Conservation (phyloP, 129 eudicot species). For the Sambucus nigra region DNA sequence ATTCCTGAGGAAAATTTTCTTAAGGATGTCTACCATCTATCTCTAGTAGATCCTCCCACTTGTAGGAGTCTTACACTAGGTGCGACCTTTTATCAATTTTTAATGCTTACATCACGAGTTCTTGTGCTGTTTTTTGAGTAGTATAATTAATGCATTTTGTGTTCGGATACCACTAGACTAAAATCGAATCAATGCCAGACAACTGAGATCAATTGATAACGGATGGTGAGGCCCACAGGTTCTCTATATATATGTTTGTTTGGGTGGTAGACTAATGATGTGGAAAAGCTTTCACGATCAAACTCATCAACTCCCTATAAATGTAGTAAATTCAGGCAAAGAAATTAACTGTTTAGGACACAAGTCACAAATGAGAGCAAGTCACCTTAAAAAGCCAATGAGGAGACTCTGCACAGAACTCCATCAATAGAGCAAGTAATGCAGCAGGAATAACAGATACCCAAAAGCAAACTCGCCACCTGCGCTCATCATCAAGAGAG, state of each 20-base stretch:
- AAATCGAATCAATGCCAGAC: slow-evolving; percentile 2
- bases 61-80: no score
- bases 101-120: no score
- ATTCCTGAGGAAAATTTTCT: no score
- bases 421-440: slow-evolving; percentile 60
- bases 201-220: background rate
- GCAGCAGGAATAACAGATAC: slow-evolving; percentile 70
- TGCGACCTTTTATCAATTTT: no score
- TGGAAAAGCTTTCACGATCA: background rate
- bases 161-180: no score
- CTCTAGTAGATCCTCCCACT: no score
- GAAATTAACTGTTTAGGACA: background rate
- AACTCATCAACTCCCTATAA: no score
- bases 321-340: no score
- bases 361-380: background rate
- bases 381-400: slow-evolving; percentile 87
- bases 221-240: background rate
- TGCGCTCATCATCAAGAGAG: slow-evolving; percentile 19
- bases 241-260: background rate
- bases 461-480: slow-evolving; percentile 97
- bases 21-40: no score
- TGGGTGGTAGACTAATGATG: no score
- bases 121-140: no score
- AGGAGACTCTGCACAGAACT: slow-evolving; percentile 88
- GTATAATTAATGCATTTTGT: no score